Evolutionary conservation across 2,329 filamentous ascomycete genomes (phyloP).

Genomic region (Colletotrichum tamarilloi): DNA sequence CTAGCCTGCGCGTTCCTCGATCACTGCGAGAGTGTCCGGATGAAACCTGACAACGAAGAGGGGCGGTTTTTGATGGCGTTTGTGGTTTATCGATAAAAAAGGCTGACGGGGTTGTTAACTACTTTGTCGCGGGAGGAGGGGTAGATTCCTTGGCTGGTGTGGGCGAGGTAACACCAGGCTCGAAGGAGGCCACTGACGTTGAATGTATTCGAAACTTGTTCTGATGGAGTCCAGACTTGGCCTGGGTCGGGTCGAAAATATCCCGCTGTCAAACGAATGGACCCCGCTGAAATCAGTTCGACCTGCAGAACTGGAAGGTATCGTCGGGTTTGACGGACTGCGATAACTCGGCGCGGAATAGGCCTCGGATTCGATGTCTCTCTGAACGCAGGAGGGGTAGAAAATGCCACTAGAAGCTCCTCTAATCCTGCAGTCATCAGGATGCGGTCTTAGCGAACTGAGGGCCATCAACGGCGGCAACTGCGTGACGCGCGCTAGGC

Average conservation of each 20-base stretch:
- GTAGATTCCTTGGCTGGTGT: conserved; percentile 20
- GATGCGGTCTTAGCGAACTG: neutral
- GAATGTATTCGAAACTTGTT: conserved; percentile 26
- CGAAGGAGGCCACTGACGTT: neutral
- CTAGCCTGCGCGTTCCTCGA: neutral
- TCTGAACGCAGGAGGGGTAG: neutral
- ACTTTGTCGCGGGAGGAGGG: conserved; percentile 21
- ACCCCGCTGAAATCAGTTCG: neutral
- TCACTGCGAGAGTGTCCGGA: neutral
- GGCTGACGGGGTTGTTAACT: neutral
- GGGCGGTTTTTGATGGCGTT: neutral
- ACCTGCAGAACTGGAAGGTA: neutral
- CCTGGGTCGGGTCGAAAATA: neutral
- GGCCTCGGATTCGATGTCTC: neutral
- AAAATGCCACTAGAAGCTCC: neutral
- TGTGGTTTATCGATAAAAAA: conserved; percentile 13
- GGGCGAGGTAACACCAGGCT: conserved; percentile 19
- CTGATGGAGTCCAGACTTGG: neutral
- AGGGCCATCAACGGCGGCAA: neutral
- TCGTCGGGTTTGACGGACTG: neutral
- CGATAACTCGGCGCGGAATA: neutral
- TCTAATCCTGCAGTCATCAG: neutral
- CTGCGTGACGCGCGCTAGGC: neutral
- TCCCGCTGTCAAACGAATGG: neutral
- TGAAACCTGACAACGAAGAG: conserved; percentile 22